Base-by-base conservation (phyloP, 805 yeast species). In the Kockiozyma suomiensis region DNA sequence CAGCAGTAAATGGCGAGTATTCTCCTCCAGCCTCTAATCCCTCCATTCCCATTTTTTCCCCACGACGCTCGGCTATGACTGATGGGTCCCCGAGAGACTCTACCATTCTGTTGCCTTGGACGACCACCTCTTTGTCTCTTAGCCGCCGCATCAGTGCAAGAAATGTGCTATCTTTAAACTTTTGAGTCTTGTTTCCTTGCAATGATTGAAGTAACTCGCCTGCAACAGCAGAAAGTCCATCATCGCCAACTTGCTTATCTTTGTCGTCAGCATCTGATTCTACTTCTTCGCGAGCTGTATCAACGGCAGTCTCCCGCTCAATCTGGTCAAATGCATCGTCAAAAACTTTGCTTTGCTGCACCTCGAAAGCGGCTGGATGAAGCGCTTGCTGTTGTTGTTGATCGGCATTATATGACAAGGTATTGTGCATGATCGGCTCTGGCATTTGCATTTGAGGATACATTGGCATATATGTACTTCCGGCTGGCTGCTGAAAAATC, bases 91-190 rank as follows among this genome's bases (percentile, higher is more conserved):
- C 38, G 3, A 59, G 56, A 3, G 63, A 49, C 25, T 65, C 66
- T 19, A 67, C 70, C 62, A 67, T 60, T 30, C 66, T 54, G 41
- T 58, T 50, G 40, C 68, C 66, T 32, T 66, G 55, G 10, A 67
- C 70, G 30, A 66, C 65, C 5, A 64, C 61, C 35, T 67, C 69
- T 35, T 56, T 53, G 38, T 67, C 70, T 5, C 69, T 50, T 30
- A 67, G 59, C 32, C 66, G 61, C 7, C 66, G 63, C 70, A 67
- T 67, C 26, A 67, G 53, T 5, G 61, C 57, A 15, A 67, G 55
- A 38, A 67, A 67, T 12, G 65, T 61, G 48, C 66, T 59, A 28
- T 67, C 66, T 21, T 55, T 63, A 46, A 67, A 67, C 35, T 67
- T 67, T 38, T 67, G 60, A 5, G 62, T 42, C 37, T 52, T 50